Conservation (phyloP, 2,329 filamentous ascomycete genomes). For the Ophiobolus disseminans region DNA sequence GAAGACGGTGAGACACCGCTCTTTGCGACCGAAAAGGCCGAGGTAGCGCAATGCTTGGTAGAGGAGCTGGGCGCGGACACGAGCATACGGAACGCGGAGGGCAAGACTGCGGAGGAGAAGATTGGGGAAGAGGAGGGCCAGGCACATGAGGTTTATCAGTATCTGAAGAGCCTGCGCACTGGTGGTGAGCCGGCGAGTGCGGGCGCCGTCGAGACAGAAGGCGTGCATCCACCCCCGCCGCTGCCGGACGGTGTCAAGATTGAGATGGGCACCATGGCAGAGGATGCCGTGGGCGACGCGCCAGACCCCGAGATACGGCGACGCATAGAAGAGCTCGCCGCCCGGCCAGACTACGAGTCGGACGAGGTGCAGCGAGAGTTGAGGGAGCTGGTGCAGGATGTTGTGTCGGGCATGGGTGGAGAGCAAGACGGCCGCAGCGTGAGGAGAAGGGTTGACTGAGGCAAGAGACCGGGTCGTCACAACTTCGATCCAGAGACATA, state of each 20-base stretch:
- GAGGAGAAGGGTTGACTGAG: slow-evolving; percentile 47
- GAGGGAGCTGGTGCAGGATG: slow-evolving; percentile 80
- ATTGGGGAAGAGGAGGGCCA: slow-evolving; percentile 78
- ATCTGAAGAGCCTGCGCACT: slow-evolving; percentile 58
- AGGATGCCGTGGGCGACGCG: slow-evolving; percentile 60
- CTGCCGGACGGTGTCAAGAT: slow-evolving; percentile 79
- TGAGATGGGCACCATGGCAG: slow-evolving; percentile 76
- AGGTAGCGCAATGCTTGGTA: slow-evolving; percentile 78
- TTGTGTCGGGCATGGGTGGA: slow-evolving; percentile 70
- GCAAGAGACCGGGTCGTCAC: too few relatives aligned
- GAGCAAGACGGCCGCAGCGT: slow-evolving; percentile 64
- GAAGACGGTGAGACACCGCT: slow-evolving; percentile 94
- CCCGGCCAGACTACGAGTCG: slow-evolving; percentile 81
- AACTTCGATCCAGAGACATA: too few relatives aligned
- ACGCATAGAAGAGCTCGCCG: slow-evolving; percentile 87
- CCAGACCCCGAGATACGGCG: slow-evolving; percentile 83
- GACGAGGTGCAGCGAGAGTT: slow-evolving; percentile 81
- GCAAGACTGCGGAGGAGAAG: slow-evolving; percentile 80
- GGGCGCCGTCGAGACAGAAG: slow-evolving; percentile 25
- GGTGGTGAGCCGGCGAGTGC: slow-evolving; percentile 35
- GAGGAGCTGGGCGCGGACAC: slow-evolving; percentile 80
- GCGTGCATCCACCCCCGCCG: slow-evolving; percentile 60
- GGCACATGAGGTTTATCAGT: slow-evolving; percentile 76
- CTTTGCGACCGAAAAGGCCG: slow-evolving; percentile 84
- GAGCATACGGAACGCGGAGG: slow-evolving; percentile 72